Conservation (phyloP, 768 basidiomycete genomes). For the Austroboletus eburneus region DNA sequence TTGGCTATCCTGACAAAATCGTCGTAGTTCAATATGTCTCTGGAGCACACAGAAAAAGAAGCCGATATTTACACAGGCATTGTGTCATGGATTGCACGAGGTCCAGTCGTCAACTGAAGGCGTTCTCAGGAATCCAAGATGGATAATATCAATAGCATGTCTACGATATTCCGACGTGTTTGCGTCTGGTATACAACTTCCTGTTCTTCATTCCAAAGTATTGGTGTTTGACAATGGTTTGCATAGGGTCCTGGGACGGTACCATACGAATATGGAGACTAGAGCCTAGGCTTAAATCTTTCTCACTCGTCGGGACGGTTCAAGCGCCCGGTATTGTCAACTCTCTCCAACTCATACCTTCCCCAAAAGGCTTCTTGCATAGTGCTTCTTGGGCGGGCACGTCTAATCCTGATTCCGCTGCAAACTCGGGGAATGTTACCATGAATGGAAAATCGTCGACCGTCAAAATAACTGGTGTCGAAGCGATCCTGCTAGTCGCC, state of each 20-base stretch:
- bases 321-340: slow-evolving; percentile 81
- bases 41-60: slow-evolving; percentile 96
- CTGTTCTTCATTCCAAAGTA: background rate
- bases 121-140: slow-evolving; percentile 71
- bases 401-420: background rate
- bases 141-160: slow-evolving; percentile 83
- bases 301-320: slow-evolving; percentile 61
- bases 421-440: background rate
- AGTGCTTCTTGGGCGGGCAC: slow-evolving; percentile 40
- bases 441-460: slow-evolving; percentile 10
- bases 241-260: slow-evolving; percentile 90
- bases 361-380: slow-evolving; percentile 40
- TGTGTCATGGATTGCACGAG: slow-evolving; percentile 86
- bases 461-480: slow-evolving; percentile 28
- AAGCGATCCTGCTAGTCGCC: slow-evolving; percentile 62
- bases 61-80: slow-evolving; percentile 78
- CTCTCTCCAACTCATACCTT: slow-evolving; percentile 74
- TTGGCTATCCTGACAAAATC: background rate
- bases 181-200: slow-evolving; percentile 63
- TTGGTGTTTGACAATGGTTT: slow-evolving; percentile 3
- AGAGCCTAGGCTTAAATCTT: slow-evolving; percentile 72
- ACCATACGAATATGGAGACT: slow-evolving; percentile 88
- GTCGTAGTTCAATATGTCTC: slow-evolving; percentile 69
- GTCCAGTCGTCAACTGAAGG: slow-evolving; percentile 70
- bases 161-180: slow-evolving; percentile 89